Evolutionary conservation across 495 filamentous ascomycete genomes (phyloP).

Genomic region (Xylaria flabelliformis): DNA sequence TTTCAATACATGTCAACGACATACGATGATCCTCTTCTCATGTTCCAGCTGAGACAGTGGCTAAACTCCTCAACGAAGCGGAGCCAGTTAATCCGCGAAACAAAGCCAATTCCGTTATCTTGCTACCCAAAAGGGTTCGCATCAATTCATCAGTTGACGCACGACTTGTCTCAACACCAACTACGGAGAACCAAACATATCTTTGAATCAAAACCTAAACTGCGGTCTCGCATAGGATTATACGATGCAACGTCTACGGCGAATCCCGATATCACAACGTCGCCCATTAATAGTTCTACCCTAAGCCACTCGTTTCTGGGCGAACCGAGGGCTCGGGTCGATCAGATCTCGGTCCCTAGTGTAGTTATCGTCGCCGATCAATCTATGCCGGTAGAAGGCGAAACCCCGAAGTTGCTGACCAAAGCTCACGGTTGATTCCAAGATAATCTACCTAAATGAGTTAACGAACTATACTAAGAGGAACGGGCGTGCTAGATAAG

Average conservation of each 20-base stretch:
- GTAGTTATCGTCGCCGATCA: not conserved
- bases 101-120: not conserved
- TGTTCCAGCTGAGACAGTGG: not conserved
- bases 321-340: constrained; percentile 15
- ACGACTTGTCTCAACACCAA: constrained; percentile 4
- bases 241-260: constrained; percentile 7
- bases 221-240: not conserved
- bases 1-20: not conserved
- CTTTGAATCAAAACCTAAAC: not conserved
- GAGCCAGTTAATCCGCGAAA: not conserved
- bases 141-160: constrained; percentile 2
- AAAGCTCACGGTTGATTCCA: not conserved
- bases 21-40: not conserved
- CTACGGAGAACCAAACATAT: not conserved
- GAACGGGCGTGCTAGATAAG: not conserved
- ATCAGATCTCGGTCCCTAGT: constrained; percentile 1
- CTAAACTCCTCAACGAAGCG: not conserved
- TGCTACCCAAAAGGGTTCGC: not conserved
- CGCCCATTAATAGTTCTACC: not conserved
- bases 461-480: not conserved
- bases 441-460: not conserved
- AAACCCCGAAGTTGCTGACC: not conserved
- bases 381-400: not conserved
- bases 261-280: constrained; percentile 4
- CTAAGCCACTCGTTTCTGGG: not conserved